Base-by-base conservation (phyloP, 139 green algal genomes). In the Coelastrella sp. region DNA sequence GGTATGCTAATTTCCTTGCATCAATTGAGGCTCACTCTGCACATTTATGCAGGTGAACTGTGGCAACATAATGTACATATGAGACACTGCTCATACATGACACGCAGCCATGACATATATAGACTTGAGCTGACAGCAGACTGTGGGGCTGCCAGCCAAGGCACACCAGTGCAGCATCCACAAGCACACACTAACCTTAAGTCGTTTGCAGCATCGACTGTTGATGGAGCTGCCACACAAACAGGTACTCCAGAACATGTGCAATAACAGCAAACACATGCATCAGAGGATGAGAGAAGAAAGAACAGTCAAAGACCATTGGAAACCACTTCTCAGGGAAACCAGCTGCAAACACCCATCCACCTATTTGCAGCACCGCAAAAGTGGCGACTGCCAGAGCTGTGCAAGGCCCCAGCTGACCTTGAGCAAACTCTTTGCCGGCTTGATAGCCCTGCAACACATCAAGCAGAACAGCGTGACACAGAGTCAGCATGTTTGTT, bases 191-290 rank as follows among this genome's bases (percentile, higher is more conserved):
- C 15, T 23, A 23, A 67, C 25, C 21, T 77, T 34, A 77, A 27
- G 38, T 19, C 30, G 27, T 57, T 27, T 77, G 68, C 41, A 79
- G 72, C 75, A 69, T 57, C 32, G 50, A 50, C n/a, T 30, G 69
- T 53, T 69, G 27, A 40, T 69, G 37, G 40, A 87, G 64, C 82
- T 83, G 40, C 53, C 53, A 79, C 38, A 87, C 57, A 48, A 87
- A 87, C 23, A 41, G 2, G 30, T 87, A 82, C 82, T 87, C 71
- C 27, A 87, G 40, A 50, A 75, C 57, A 78, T 87, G 82, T 32
- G 82, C 82, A 9, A 69, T 9, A 5, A 53, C 38, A 21, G 57
- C 82, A 41, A 40, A 68, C 38, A 87, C 82, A 45, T 87, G 82
- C 82, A 87, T 87, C 35, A 82, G 32, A 40, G 81, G 82, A 32